Percentiles rank a stretch among this genome's conserved stretches.
Evolutionary conservation across 2,329 filamentous ascomycete genomes (phyloP).

Genomic region (Mollisiaceae sp.): DNA sequence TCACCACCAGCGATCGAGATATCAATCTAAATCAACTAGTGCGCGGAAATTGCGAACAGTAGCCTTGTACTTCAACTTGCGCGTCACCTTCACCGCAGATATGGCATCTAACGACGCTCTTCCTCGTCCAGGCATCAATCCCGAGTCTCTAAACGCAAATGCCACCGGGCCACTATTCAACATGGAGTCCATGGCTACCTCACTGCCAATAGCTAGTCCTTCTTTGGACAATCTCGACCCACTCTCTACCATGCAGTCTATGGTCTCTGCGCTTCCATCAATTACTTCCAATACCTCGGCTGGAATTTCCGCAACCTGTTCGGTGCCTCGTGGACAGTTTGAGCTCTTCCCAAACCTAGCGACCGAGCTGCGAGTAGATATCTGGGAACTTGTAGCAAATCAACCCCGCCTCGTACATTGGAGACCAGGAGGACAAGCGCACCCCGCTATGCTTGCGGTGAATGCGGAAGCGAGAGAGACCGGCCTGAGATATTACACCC

Average conservation of each 20-base stretch:
- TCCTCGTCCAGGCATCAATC: background rate
- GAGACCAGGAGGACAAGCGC: background rate
- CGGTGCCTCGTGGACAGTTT: background rate
- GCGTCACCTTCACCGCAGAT: background rate
- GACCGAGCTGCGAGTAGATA: background rate
- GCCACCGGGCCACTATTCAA: background rate
- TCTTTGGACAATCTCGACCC: background rate
- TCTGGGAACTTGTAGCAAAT: background rate
- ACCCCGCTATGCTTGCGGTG: background rate
- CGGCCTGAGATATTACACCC: background rate
- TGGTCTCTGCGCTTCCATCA: too few species aligned
- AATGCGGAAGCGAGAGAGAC: constrained; percentile 1
- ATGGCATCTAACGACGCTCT: background rate
- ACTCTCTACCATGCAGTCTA: too few species aligned
- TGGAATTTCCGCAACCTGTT: too few species aligned
- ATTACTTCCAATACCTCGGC: too few species aligned
- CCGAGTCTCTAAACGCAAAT: background rate
- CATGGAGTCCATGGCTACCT: background rate
- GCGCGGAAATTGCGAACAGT: too few species aligned
- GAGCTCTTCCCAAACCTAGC: background rate
- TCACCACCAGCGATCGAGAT: too few species aligned
- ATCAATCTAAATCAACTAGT: too few species aligned
- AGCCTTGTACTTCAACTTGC: too few species aligned
- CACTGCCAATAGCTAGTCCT: background rate
- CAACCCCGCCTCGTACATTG: constrained; percentile 5